Evolutionary conservation across 169 alveolate species (phyloP), one percentile per base, ranked within the genome.

Genomic region (Plasmodium berghei): DNA sequence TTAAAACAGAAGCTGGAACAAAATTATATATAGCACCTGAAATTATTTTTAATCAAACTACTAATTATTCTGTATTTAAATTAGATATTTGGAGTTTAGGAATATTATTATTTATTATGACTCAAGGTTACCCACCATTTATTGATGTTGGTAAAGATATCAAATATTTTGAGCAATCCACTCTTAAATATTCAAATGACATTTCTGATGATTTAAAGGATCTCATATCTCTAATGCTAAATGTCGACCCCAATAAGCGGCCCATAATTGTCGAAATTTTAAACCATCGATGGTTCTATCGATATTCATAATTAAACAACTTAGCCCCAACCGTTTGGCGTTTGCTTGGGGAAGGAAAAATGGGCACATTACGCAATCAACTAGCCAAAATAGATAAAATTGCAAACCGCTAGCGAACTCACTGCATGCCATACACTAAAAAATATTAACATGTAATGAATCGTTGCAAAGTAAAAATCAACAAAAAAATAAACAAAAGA

Each of bases 71-170:
- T n/a, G 94, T 92, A 9, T 92, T 86, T 61, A 91, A 92, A 52
- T 75, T 92, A 22, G 95, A 92, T 58, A 92, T 92, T 5, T 92
- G 95, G 95, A 92, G 93, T 6, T 88, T 92, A 16, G 95, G 95
- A 42, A 70, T 73, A 49, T 71, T 71, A 18, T 56, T 74, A 28
- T 70, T 63, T 58, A 83, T 83, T 92, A 93, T 97, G 83, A 94
- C 97, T 14, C 97, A 96, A 63, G 98, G 99, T 8, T 94, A 92
- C 14, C 96, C 98, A 9, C 98, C 98, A 5, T 95, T 95, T 92
- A 73, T 88, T 26, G 87, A 89, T 40, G 89, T 74, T 1, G 94
- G 92, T 55, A 92, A 90, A 61, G 96, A 92, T 26, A 85, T 94
- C 6, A 73, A 72, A 71, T 34, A 62, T 49, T 73, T 88, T 61